Evolutionary conservation across 495 filamentous ascomycete genomes (phyloP).

Genomic region (Podospora bellae-mahoneyi): DNA sequence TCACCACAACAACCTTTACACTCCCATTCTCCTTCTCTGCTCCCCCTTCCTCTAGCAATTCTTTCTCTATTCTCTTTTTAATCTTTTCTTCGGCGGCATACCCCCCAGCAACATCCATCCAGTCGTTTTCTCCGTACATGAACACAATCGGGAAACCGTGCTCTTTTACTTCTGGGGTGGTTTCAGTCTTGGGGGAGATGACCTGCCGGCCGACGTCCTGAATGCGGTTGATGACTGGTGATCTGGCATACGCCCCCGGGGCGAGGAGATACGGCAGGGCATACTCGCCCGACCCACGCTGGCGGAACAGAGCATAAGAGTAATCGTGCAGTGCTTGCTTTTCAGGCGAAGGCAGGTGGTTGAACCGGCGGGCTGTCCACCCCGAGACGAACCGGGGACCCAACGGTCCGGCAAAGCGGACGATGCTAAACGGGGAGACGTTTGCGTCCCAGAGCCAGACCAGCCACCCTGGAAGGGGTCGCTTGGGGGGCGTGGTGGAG

Average conservation of each 20-base stretch:
- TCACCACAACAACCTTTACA: slow-evolving; percentile 80
- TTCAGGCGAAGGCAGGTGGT: slow-evolving; percentile 77
- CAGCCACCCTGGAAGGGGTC: slow-evolving; percentile 77
- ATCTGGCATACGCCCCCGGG: slow-evolving; percentile 87
- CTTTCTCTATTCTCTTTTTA: slow-evolving; percentile 59
- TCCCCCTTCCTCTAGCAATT: slow-evolving; percentile 62
- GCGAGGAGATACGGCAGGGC: slow-evolving; percentile 89
- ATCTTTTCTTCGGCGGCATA: slow-evolving; percentile 77
- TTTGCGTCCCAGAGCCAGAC: slow-evolving; percentile 96
- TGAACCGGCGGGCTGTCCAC: slow-evolving; percentile 91
- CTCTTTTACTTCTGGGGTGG: slow-evolving; percentile 48
- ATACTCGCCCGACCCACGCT: slow-evolving; percentile 91
- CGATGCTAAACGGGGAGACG: slow-evolving; percentile 86
- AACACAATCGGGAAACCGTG: slow-evolving; percentile 80
- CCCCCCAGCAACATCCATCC: slow-evolving; percentile 94
- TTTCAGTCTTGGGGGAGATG: slow-evolving; percentile 37
- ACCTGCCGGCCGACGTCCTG: slow-evolving; percentile 75
- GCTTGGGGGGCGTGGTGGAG: slow-evolving; percentile 36
- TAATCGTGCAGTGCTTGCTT: slow-evolving; percentile 84
- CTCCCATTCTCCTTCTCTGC: slow-evolving; percentile 67
- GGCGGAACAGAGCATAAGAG: slow-evolving; percentile 89
- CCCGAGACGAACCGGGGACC: slow-evolving; percentile 90
- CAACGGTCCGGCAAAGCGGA: slow-evolving; percentile 86
- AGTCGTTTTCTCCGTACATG: slow-evolving; percentile 96
- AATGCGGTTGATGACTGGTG: slow-evolving; percentile 81